Evolutionary conservation across 805 yeast species (phyloP).

Genomic region (Wickerhamomyces canadensis): DNA sequence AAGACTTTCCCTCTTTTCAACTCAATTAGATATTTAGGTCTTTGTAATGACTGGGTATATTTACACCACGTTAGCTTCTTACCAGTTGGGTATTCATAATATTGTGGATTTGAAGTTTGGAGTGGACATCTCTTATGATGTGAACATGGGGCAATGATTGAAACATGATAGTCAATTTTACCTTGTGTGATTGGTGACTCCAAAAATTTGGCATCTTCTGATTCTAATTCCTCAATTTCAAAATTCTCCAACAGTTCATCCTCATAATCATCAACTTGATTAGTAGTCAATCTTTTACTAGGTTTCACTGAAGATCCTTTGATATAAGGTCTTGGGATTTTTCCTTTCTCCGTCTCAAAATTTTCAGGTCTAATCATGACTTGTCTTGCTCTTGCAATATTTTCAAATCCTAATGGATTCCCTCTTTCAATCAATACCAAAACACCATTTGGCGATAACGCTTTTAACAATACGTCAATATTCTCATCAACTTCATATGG

Average conservation of each 20-base stretch:
- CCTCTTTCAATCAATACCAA: slow-evolving; percentile 84
- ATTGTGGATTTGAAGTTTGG: slow-evolving; percentile 70
- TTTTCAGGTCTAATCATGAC: slow-evolving; percentile 83
- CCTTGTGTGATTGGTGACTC: too few species aligned
- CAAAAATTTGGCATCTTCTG: background rate
- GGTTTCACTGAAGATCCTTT: slow-evolving; percentile 38
- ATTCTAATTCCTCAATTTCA: slow-evolving; percentile 11
- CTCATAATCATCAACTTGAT: slow-evolving; percentile 10
- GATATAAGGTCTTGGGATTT: slow-evolving; percentile 65
- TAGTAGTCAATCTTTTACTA: slow-evolving; percentile 10
- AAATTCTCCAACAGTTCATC: slow-evolving; percentile 17
- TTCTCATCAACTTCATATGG: slow-evolving; percentile 71
- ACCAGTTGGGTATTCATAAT: slow-evolving; percentile 51
- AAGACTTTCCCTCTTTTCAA: slow-evolving; percentile 75
- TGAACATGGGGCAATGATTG: slow-evolving; percentile 82
- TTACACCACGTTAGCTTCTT: slow-evolving; percentile 68
- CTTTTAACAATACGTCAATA: slow-evolving; percentile 49
- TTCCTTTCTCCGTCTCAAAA: slow-evolving; percentile 46
- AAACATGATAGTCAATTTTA: slow-evolving; percentile 40
- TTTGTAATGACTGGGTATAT: slow-evolving; percentile 59
- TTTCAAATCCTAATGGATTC: slow-evolving; percentile 82
- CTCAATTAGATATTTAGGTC: slow-evolving; percentile 80
- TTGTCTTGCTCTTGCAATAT: slow-evolving; percentile 86
- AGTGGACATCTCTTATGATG: slow-evolving; percentile 86
- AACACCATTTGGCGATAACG: slow-evolving; percentile 74